phyloP scores from a whole-genome alignment of 2,329 filamentous ascomycete genomes.

The Calonectria ilicicola region DNA sequence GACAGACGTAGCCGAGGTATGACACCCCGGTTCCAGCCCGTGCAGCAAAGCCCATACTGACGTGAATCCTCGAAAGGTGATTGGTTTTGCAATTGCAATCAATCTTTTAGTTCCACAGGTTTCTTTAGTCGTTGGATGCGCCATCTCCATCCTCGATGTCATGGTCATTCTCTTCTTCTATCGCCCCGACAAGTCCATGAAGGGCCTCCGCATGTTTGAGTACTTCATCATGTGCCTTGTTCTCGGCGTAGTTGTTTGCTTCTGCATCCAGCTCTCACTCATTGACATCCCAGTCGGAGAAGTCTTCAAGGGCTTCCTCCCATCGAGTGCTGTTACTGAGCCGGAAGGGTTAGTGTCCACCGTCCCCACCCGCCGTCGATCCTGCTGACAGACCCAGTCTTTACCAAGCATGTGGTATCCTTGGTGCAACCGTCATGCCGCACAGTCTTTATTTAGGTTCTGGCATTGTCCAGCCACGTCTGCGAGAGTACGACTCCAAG shows the following conservation, averaged over 20 bases:
- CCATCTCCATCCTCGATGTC: constrained; percentile 76
- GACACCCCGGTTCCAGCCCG: not conserved
- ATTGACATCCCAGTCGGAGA: constrained; percentile 68
- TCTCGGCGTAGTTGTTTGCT: constrained; percentile 76
- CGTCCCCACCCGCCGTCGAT: constrained; percentile 2
- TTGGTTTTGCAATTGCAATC: constrained; percentile 77
- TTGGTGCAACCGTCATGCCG: constrained; percentile 82
- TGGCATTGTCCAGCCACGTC: constrained; percentile 75
- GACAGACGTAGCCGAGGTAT: constrained; percentile 74
- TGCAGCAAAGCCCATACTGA: not conserved
- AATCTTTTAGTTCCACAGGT: constrained; percentile 74
- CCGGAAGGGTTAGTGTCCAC: constrained; percentile 59
- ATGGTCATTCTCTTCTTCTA: constrained; percentile 77
- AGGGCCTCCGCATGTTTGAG: constrained; percentile 72
- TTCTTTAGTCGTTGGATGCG: constrained; percentile 76
- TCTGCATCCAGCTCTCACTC: constrained; percentile 76
- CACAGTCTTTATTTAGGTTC: constrained; percentile 77
- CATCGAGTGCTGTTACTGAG: constrained; percentile 69
- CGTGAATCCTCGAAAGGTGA: constrained; percentile 58
- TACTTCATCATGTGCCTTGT: constrained; percentile 73
- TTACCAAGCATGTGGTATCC: constrained; percentile 80
- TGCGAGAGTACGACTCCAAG: constrained; percentile 72
- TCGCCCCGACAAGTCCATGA: constrained; percentile 68
- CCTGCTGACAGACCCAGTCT: constrained; percentile 44
- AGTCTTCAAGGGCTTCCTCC: constrained; percentile 76